Evolutionary conservation across 1,284 basidiomycete species (phyloP), one percentile per base, ranked within the genome.

Genomic region (Exobasidium cylindrosporum): DNA sequence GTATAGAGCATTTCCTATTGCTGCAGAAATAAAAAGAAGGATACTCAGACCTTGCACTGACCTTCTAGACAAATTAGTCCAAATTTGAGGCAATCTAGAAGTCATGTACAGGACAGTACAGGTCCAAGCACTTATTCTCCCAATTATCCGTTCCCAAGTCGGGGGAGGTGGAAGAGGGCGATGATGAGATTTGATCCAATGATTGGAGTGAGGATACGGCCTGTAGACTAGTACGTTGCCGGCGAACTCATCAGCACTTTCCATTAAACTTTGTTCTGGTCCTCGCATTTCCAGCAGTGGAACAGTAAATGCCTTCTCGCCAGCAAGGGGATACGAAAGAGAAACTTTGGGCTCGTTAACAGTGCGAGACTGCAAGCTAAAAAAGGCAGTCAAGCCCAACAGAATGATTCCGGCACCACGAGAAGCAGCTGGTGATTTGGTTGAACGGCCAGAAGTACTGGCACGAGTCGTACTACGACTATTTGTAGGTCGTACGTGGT

Each of bases 91-190:
- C 23, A 80, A 67, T 31, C 78, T 72, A 14, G 76, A 77, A 4
- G 78, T 79, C 63, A 77, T 70, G 65, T 80, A 80, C 21, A 78
- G 69, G 21, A 80, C 35, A 0, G 76, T 76, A 50, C 78, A 80
- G 1, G 67, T 57, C 77, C 77, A 79, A 0, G 77, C 75, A 29
- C 61, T 65, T n/a, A 76, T 68, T 28, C 77, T 60, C 1, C 77
- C 77, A 1, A 78, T 54, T 0, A 78, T 29, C 6, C 54, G 62
- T 32, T 64, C 63, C 62, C 60, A 64, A 28, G 35, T 24, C 23
- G 54, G 35, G 14, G 32, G 49, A 54, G 58, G 30, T 14, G 53
- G 53, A 13, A 24, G 26, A 13, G 17, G 13, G 4, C 21, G 14
- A 28, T 21, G 47, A 14, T 21, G 47, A n/a, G n/a, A n/a, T n/a